Conservation (phyloP, 768 basidiomycete species). For the Lactarius psammicola region DNA sequence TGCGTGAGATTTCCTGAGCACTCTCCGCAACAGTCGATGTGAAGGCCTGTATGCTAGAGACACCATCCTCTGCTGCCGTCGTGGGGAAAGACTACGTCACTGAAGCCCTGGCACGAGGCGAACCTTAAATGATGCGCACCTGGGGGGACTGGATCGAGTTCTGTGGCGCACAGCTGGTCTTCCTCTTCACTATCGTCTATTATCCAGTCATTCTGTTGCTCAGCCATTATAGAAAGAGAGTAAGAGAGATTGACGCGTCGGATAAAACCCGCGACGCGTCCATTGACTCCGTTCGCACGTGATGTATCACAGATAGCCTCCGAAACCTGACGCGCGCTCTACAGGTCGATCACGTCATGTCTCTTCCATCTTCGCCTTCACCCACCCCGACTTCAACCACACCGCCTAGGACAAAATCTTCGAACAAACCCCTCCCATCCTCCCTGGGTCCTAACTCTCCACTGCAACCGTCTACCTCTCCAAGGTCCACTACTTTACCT, state of each 20-base stretch:
- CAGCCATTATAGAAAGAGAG: conserved; percentile 5
- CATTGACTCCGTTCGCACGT: not conserved
- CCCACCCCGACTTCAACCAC: conserved; percentile 13
- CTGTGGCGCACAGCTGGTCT: conserved; percentile 8
- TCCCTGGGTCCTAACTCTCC: conserved; percentile 25
- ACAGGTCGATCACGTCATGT: too few relatives aligned
- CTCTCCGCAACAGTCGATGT: conserved; percentile 11
- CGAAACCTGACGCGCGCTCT: too few relatives aligned
- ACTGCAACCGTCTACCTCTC: conserved; percentile 6
- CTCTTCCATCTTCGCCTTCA: conserved; percentile 11
- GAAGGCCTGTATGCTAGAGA: conserved; percentile 22
- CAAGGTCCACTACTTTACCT: not conserved
- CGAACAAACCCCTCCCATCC: conserved; percentile 20
- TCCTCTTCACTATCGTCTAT: conserved; percentile 29
- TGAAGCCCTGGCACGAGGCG: conserved; percentile 8
- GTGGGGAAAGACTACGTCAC: conserved; percentile 17
- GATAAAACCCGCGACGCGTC: conserved; percentile 7
- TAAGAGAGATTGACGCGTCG: not conserved
- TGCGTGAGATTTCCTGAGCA: conserved; percentile 6
- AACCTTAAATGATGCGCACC: conserved; percentile 19
- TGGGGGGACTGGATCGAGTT: conserved; percentile 5
- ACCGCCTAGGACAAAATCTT: conserved; percentile 22
- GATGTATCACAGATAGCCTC: too few relatives aligned
- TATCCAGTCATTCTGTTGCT: conserved; percentile 21
- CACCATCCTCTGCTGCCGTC: conserved; percentile 11